Conservation (phyloP, 768 basidiomycete species). For the Chalciporus chontae region DNA sequence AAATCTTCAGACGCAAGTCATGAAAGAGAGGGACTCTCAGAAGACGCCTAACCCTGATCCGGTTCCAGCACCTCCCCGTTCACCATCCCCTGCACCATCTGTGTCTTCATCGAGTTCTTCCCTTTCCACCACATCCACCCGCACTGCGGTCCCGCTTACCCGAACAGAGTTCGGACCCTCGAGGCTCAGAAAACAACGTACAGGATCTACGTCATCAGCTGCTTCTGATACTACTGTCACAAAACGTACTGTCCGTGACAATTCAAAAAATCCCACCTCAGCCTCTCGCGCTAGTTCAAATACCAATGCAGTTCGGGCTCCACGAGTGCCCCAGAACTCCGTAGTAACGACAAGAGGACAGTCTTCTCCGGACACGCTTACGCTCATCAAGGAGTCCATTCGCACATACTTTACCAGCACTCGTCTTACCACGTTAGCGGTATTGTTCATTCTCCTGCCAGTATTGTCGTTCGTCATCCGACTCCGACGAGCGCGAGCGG, state of each 20-base stretch:
- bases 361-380: slow-evolving; percentile 25
- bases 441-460: slow-evolving; percentile 41
- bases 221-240: slow-evolving; percentile 28
- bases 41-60: neutral
- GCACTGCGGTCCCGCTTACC: slow-evolving; percentile 57
- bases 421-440: slow-evolving; percentile 44
- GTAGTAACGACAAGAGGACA: slow-evolving; percentile 15
- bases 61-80: slow-evolving; percentile 24
- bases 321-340: slow-evolving; percentile 3
- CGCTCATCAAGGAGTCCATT: slow-evolving; percentile 47
- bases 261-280: slow-evolving; percentile 3
- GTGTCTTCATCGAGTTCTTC: slow-evolving; percentile 61
- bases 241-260: slow-evolving; percentile 8
- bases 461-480: slow-evolving; percentile 49
- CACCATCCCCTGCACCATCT: slow-evolving; percentile 50
- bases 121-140: slow-evolving; percentile 68
- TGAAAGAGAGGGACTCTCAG: slow-evolving; percentile 22
- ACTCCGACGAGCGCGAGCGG: slow-evolving; percentile 39
- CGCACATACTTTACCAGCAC: slow-evolving; percentile 45
- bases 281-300: slow-evolving; percentile 12
- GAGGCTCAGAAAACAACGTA: slow-evolving; percentile 11
- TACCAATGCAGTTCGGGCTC: slow-evolving; percentile 12
- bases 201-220: slow-evolving; percentile 22
- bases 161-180: slow-evolving; percentile 4
- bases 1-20: slow-evolving; percentile 37